Percentiles rank a stretch among this genome's conserved stretches.
These are phyloP conservation scores for Protomyces macrosporus DNA, from an alignment of 1,139 yeast genomes.

Conservation along the genomic window DNA sequence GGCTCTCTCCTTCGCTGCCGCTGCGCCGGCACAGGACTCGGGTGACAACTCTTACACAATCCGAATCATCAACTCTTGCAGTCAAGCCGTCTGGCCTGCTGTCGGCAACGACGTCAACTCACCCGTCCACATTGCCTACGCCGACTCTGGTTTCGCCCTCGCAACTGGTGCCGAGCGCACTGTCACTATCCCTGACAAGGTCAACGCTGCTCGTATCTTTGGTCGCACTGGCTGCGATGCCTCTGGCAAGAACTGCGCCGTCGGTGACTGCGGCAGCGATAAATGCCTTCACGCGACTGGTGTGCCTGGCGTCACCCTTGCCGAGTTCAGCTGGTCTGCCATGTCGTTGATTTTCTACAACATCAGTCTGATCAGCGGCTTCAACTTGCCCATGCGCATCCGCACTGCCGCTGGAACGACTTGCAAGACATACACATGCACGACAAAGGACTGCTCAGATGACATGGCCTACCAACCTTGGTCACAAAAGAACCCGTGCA, in stretches of 20 bases:
- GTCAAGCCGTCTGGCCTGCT: conserved; percentile 21
- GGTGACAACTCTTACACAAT: conserved; percentile 3
- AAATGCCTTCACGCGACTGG: conserved; percentile 12
- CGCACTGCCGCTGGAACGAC: background rate
- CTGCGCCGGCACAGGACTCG: background rate
- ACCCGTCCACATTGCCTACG: conserved; percentile 1
- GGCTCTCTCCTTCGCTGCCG: background rate
- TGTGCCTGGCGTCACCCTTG: conserved; percentile 20
- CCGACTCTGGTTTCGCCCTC: conserved; percentile 15
- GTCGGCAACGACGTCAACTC: conserved; percentile 16
- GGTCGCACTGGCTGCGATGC: conserved; percentile 18
- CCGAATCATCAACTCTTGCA: conserved; percentile 15
- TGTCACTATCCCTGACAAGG: conserved; percentile 10
- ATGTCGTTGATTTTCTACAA: conserved; percentile 20
- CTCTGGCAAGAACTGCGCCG: conserved; percentile 10
- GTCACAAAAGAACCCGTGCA: conserved; percentile 15
- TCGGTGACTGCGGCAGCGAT: conserved; percentile 23
- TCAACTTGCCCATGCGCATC: conserved; percentile 22
- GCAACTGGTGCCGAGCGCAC: conserved; percentile 1
- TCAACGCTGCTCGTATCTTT: conserved; percentile 22
- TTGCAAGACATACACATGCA: conserved; percentile 16
- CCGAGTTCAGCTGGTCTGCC: conserved; percentile 25
- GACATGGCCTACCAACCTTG: conserved; percentile 15
- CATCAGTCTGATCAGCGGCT: conserved; percentile 22
- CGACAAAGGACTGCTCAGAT: conserved; percentile 12